These are phyloP conservation scores for Gaertneriomyces sp. DNA, from an alignment of 192 early-diverging fungal genomes.

Conservation along the genomic window DNA sequence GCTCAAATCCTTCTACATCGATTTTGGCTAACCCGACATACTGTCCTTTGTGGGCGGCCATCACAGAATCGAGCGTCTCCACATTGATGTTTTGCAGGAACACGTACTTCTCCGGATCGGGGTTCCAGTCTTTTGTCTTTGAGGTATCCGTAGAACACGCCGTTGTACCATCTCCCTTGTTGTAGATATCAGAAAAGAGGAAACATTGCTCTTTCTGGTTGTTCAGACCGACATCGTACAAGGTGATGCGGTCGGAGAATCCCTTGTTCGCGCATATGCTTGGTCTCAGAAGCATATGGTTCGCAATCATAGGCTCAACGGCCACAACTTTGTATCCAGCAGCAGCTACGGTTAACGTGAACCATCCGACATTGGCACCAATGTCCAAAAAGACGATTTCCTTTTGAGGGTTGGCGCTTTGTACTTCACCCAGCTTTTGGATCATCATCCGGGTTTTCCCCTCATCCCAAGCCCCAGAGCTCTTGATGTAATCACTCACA, in stretches of 20 bases:
- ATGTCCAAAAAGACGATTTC: background rate
- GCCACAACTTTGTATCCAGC: background rate
- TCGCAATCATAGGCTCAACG: background rate
- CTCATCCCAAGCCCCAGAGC: too few relatives aligned
- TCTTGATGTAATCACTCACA: too few relatives aligned
- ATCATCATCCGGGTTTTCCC: too few relatives aligned
- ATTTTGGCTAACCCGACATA: background rate
- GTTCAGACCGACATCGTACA: background rate
- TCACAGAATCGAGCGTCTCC: too few relatives aligned
- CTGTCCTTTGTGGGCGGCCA: too few relatives aligned
- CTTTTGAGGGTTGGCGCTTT: too few relatives aligned
- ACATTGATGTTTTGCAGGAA: too few relatives aligned
- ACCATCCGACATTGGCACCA: constrained; percentile 4
- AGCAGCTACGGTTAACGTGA: background rate
- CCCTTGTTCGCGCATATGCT: background rate
- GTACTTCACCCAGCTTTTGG: too few relatives aligned
- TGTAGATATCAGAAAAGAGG: background rate
- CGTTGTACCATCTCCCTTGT: background rate
- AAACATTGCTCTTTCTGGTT: background rate
- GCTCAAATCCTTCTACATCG: background rate
- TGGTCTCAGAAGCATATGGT: background rate
- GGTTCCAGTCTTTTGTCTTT: background rate
- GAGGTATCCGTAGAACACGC: background rate
- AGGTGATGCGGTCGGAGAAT: background rate
- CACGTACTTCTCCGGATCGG: too few relatives aligned